Evolutionary conservation across 2,329 filamentous ascomycete genomes (phyloP), one percentile per base, ranked within the genome.

Genomic region (Neonectria ditissima): DNA sequence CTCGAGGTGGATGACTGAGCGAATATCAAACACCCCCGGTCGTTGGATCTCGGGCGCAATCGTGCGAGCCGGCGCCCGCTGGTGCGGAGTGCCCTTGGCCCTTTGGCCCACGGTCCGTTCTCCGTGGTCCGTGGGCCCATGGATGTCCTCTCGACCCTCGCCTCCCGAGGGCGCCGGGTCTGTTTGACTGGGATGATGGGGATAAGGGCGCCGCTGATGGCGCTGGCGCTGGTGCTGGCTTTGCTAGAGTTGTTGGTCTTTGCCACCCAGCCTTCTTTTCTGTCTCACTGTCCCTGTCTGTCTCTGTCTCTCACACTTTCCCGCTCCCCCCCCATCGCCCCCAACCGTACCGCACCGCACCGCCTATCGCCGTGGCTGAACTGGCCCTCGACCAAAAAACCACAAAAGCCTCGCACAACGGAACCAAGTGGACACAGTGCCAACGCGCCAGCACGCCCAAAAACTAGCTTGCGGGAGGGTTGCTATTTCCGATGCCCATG

Each of bases 1-100:
- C 20, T 39, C 28, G 22, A 39, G 32, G 56, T 54, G 45, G 59
- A 61, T 59, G 59, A 68, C 66, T 68, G 65, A 72, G 69, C 61
- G 65, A 73, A 69, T 69, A 66, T 70, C 68, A 55, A 66, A 45
- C 67, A 66, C 69, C 68, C 71, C 66, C 52, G 50, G 70, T 65
- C 64, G 65, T 65, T 67, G 63, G 60, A 69, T 67, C 64, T 69
- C 59, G 62, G 65, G 63, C 64, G 53, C 61, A 70, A 63, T 72
- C 64, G 59, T 54, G 63, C 62, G 63, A 70, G 71, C 62, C 66
- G 69, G 62, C 71, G 63, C 68, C 68, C 66, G 71, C 66, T 72
- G 58, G 64, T 70, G 64, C 63, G 70, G 69, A 72, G 69, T 47
- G 62, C 37, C 63, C 65, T 65, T 67, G 63, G 48, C 61, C 52